A percentile compares a stretch with the other conserved stretches of the same genome.
These are phyloP conservation scores for Exophiala aquamarina DNA, from an alignment of 2,329 filamentous ascomycete genomes.

Conservation along the genomic window DNA sequence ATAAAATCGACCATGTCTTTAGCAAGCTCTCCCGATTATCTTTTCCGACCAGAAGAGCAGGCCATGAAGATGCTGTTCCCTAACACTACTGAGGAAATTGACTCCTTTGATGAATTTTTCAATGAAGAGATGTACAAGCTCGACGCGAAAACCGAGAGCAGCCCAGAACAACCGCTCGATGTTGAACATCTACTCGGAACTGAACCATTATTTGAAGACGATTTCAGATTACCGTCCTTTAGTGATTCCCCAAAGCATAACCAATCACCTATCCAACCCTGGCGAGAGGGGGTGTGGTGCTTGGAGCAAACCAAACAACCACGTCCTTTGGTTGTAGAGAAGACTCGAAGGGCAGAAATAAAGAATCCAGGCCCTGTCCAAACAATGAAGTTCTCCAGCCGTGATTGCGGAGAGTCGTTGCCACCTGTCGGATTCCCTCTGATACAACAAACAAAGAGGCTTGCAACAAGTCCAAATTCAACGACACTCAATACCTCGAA, in stretches of 20 bases:
- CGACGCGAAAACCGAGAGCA: conserved; percentile 49
- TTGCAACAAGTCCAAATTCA: conserved; percentile 33
- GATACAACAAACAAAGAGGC: conserved; percentile 24
- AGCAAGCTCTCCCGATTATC: conserved; percentile 28
- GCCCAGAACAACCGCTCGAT: conserved; percentile 46
- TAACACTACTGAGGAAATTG: conserved; percentile 53
- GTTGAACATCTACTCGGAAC: conserved; percentile 54
- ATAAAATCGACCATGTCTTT: conserved; percentile 27
- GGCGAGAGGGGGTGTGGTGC: conserved; percentile 54
- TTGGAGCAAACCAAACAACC: conserved; percentile 48
- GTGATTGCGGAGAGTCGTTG: conserved; percentile 27
- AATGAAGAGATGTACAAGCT: conserved; percentile 56
- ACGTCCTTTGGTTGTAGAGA: conserved; percentile 38
- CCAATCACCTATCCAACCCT: conserved; percentile 48
- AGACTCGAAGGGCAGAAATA: conserved; percentile 22
- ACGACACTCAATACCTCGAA: conserved; percentile 18
- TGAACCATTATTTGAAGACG: conserved; percentile 52
- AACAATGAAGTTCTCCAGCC: conserved; percentile 33
- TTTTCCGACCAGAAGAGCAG: conserved; percentile 52
- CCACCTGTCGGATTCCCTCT: conserved; percentile 12
- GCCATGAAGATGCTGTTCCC: conserved; percentile 51
- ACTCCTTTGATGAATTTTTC: conserved; percentile 65
- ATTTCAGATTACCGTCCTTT: conserved; percentile 50
- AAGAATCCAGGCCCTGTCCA: conserved; percentile 32
- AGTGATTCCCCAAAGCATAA: conserved; percentile 46